Evolutionary conservation across 169 alveolate genomes (phyloP).

Genomic region (Plasmodium vivax): DNA sequence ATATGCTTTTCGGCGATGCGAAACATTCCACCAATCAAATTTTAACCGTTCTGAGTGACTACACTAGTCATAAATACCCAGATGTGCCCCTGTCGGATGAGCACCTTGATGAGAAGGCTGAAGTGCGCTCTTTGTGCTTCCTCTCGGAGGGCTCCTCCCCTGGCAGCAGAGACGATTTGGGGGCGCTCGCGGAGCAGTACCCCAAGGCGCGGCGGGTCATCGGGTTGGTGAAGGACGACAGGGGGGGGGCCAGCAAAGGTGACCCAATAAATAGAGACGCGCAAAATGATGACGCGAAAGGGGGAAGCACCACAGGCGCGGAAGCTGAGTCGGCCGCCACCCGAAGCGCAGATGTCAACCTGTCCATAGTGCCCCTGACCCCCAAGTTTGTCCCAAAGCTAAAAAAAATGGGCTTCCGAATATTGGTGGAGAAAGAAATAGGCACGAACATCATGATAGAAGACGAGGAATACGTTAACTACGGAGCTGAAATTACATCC

Average conservation of each 20-base stretch:
- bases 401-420: slow-evolving; percentile 87
- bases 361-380: slow-evolving; percentile 84
- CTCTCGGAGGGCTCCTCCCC: not conserved
- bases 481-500: slow-evolving; percentile 82
- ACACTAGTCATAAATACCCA: slow-evolving; percentile 52
- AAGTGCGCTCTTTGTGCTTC: slow-evolving; percentile 58
- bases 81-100: slow-evolving; percentile 14
- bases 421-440: slow-evolving; percentile 87
- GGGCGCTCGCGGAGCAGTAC: slow-evolving; percentile 77
- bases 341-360: not conserved
- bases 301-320: not conserved
- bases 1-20: slow-evolving; percentile 93
- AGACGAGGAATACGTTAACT: slow-evolving; percentile 78
- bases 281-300: not conserved
- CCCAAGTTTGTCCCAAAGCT: slow-evolving; percentile 88
- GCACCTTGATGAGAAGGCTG: slow-evolving; percentile 25
- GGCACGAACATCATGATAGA: slow-evolving; percentile 86
- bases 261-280: no score
- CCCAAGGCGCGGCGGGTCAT: slow-evolving; percentile 81
- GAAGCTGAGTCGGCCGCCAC: not conserved
- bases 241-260: not conserved
- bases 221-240: slow-evolving; percentile 80
- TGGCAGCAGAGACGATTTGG: slow-evolving; percentile 51
- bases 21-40: slow-evolving; percentile 83
- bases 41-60: slow-evolving; percentile 73